phyloP scores from a whole-genome alignment of 2,329 filamentous ascomycete species.

The Fusarium sp. region DNA sequence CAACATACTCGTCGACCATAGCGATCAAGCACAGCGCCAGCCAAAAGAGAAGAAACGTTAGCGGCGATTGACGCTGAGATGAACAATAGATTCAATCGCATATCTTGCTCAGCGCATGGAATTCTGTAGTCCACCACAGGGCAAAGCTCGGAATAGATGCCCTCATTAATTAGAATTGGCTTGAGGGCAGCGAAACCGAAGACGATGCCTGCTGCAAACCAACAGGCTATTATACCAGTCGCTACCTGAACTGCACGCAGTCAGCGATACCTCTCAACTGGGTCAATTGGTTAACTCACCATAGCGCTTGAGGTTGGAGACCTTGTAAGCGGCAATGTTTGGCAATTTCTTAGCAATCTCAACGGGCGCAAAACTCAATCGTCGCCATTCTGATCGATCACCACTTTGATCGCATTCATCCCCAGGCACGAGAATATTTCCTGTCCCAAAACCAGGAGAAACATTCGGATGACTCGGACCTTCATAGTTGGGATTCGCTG shows the following conservation, averaged over 20 bases:
- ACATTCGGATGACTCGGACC: background rate
- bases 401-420: conserved; percentile 15
- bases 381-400: conserved; percentile 41
- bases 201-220: conserved; percentile 80
- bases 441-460: background rate
- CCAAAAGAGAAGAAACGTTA: conserved; percentile 84
- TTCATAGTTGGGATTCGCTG: conserved; percentile 37
- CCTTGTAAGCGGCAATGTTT: conserved; percentile 48
- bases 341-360: conserved; percentile 44
- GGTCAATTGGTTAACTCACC: conserved; percentile 17
- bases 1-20: conserved; percentile 82
- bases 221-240: conserved; percentile 76
- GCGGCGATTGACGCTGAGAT: conserved; percentile 87
- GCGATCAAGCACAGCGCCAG: conserved; percentile 84
- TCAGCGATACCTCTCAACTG: background rate
- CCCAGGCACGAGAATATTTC: background rate
- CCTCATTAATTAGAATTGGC: conserved; percentile 79
- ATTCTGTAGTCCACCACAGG: conserved; percentile 47
- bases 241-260: conserved; percentile 71
- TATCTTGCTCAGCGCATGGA: conserved; percentile 61
- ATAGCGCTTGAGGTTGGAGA: conserved; percentile 44
- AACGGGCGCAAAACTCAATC: conserved; percentile 46
- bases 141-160: conserved; percentile 76
- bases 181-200: conserved; percentile 89
- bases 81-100: conserved; percentile 87